Base-by-base conservation (phyloP, 2,329 filamentous ascomycete species). In the Pseudogymnoascus sp. region DNA sequence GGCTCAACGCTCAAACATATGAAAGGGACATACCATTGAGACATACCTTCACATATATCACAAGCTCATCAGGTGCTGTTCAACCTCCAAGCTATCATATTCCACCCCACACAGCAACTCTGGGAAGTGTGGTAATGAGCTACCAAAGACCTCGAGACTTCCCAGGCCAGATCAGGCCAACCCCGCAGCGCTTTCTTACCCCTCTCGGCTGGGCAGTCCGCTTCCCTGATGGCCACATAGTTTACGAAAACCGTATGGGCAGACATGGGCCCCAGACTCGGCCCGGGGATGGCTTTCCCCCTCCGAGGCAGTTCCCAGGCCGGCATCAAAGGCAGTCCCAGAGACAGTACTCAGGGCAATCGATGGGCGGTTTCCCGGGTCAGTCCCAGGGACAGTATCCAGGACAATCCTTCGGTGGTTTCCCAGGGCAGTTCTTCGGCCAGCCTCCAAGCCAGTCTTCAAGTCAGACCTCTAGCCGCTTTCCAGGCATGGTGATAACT, bases 141-240 rank as follows among this genome's bases (percentile, higher is more conserved):
- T 33, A 33, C n/a, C 47, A 53, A 35, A 20, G 28, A 4, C 28
- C 47, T 4, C 18, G 47, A 53, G 47, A 53, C 28, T 53, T 53
- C 12, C 47, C 47, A 20, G 15, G 28, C 11, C 25, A 18, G 11
- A 18, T 15, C 28, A 35, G 47, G 28, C 14, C 47, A 53, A 35
- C n/a, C 25, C 28, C 47, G 6, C 47, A 53, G 47, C 47, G 47
- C 14, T 53, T 53, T 9, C 47, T 53, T 15, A 53, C 47, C n/a
- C 47, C 47, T 33, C 47, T 53, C 47, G 47, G 47, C 14, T 53
- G 47, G 47, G 47, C 47, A 33, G 47, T 53, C n/a, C 47, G 47
- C 47, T 53, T 33, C 33, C 47, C 47, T 35, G 47, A 53, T 53
- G 47, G 28, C 28, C 25, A 12, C 9, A 53, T 53, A 53, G 15